Conservation (phyloP, 805 yeast species). For the Wickerhamomyces queroliae region DNA sequence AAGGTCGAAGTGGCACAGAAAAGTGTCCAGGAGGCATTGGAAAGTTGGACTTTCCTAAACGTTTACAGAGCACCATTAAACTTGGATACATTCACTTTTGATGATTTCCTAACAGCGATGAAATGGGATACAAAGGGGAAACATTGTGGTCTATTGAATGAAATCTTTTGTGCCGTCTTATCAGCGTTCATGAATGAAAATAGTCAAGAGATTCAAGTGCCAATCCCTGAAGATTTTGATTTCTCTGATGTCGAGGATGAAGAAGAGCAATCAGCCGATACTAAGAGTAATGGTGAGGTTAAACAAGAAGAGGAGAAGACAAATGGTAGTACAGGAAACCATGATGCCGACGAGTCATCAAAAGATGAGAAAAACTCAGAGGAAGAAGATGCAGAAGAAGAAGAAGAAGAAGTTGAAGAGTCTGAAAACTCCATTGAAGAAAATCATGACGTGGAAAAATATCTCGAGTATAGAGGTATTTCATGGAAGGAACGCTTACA, state of each 20-base stretch:
- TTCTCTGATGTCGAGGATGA: conserved; percentile 2
- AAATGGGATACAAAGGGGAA: conserved; percentile 40
- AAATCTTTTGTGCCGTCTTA: conserved; percentile 61
- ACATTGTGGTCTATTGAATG: conserved; percentile 51
- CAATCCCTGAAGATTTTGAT: conserved; percentile 19
- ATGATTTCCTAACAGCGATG: conserved; percentile 55
- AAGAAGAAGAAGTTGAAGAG: conserved; percentile 5
- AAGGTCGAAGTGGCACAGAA: conserved; percentile 11
- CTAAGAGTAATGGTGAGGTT: conserved; percentile 8
- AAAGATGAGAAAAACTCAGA: conserved; percentile 15
- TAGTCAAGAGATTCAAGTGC: conserved; percentile 29
- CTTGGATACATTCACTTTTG: conserved; percentile 74
- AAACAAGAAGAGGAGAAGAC: conserved; percentile 21
- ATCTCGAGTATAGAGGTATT: conserved; percentile 49
- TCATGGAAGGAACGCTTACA: conserved; percentile 78
- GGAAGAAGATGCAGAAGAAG: conserved; percentile 16
- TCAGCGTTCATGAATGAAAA: conserved; percentile 45
- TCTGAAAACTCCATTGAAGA: conserved; percentile 11
- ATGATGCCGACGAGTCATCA: conserved; percentile 10
- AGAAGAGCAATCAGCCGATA: conserved; percentile 4
- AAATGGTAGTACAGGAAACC: conserved; percentile 14
- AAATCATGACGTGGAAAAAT: conserved; percentile 25
- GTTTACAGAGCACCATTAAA: conserved; percentile 58
- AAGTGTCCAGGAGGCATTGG: conserved; percentile 40
- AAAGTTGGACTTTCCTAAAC: conserved; percentile 71